These are phyloP conservation scores for Magnolia sinica DNA, from an alignment of 164 flowering plant genomes.

Conservation along the genomic window DNA sequence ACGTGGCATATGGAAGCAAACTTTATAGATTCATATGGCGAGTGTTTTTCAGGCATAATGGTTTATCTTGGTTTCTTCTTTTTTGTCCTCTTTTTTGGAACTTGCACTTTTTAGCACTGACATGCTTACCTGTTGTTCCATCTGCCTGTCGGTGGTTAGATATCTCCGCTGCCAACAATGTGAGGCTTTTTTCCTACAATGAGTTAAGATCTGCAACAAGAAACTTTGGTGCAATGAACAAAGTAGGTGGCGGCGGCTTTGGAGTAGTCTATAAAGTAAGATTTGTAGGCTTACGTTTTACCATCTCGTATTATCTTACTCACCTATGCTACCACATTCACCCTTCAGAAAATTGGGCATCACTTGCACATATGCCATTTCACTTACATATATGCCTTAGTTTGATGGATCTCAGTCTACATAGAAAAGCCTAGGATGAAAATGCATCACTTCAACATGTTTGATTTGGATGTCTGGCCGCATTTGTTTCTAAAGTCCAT, in stretches of 20 bases:
- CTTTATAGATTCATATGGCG: background rate
- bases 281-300: background rate
- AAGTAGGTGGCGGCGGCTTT: constrained; percentile 79
- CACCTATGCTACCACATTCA: background rate
- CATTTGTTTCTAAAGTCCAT: constrained; percentile 7
- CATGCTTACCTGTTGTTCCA: background rate
- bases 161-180: constrained; percentile 18
- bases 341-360: background rate
- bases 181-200: constrained; percentile 45
- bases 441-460: background rate
- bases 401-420: background rate
- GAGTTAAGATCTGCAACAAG: constrained; percentile 66
- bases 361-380: background rate
- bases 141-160: constrained; percentile 9
- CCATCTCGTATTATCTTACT: background rate
- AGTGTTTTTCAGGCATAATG: background rate
- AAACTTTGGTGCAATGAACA: constrained; percentile 54
- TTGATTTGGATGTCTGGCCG: background rate
- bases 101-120: background rate
- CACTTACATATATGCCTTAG: no score
- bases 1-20: background rate
- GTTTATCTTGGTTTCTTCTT: background rate
- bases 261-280: constrained; percentile 82
- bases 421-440: background rate
- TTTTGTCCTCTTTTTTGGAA: background rate